Evolutionary conservation across 1,284 basidiomycete species (phyloP).

Genomic region (Ustilago sp.): DNA sequence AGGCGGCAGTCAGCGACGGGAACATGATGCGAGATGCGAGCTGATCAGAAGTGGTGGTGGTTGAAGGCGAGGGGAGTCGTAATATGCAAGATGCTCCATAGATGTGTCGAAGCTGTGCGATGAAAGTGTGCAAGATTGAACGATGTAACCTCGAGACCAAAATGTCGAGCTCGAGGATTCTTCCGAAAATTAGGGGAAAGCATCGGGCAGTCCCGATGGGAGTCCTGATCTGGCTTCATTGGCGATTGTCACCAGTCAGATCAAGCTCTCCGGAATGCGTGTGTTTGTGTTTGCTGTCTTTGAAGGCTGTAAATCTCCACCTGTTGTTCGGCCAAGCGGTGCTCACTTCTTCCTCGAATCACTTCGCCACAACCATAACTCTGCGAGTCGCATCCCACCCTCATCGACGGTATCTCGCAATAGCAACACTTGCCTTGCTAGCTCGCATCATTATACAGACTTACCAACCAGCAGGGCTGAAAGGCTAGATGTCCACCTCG

Average conservation of each 20-base stretch:
- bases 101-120: conserved; percentile 9
- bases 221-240: neutral
- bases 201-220: neutral
- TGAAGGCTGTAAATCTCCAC: conserved; percentile 7
- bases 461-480: neutral
- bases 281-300: neutral
- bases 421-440: neutral
- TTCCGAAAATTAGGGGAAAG: conserved; percentile 21
- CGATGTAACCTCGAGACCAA: neutral
- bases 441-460: neutral
- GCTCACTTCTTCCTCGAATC: neutral
- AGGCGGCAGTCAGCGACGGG: conserved; percentile 35
- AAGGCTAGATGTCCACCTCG: conserved; percentile 53
- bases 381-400: neutral
- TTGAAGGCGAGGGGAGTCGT: neutral
- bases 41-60: neutral
- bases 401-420: neutral
- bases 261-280: neutral
- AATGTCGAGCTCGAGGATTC: conserved; percentile 5
- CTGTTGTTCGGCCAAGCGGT: conserved; percentile 1
- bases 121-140: neutral
- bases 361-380: neutral
- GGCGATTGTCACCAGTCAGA: neutral
- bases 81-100: neutral
- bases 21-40: conserved; percentile 15